These are phyloP conservation scores for Lachnellula subtilissima DNA, from an alignment of 2,329 filamentous ascomycete species.

Conservation along the genomic window DNA sequence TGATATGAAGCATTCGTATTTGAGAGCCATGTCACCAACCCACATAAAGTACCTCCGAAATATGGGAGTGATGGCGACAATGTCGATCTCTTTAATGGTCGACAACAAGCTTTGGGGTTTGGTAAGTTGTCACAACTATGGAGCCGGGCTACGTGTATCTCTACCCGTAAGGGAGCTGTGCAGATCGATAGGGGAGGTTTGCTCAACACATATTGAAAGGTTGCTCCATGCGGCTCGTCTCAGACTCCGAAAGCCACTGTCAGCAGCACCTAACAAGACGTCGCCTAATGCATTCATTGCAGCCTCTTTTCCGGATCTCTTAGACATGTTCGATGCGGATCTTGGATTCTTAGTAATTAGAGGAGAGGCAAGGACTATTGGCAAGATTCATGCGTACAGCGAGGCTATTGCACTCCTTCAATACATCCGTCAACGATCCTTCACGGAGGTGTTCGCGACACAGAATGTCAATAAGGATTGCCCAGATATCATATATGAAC, in stretches of 20 bases:
- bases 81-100: slow-evolving; percentile 86
- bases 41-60: slow-evolving; percentile 80
- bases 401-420: slow-evolving; percentile 21
- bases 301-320: slow-evolving; percentile 16
- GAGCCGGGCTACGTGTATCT: slow-evolving; percentile 75
- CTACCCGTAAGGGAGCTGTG: slow-evolving; percentile 90
- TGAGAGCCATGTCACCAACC: slow-evolving; percentile 83
- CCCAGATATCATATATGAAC: slow-evolving; percentile 10
- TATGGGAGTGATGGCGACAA: slow-evolving; percentile 83
- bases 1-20: slow-evolving; percentile 77
- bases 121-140: slow-evolving; percentile 80
- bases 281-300: slow-evolving; percentile 20
- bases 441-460: slow-evolving; percentile 11
- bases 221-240: slow-evolving; percentile 15
- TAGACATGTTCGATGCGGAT: slow-evolving; percentile 21
- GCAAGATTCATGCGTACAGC: slow-evolving; percentile 17
- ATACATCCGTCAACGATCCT: slow-evolving; percentile 15
- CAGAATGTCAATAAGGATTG: slow-evolving; percentile 18
- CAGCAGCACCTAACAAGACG: slow-evolving; percentile 6
- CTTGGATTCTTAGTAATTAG: slow-evolving; percentile 21
- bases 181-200: slow-evolving; percentile 55
- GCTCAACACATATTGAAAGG: slow-evolving; percentile 20
- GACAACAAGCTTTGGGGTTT: slow-evolving; percentile 81
- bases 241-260: slow-evolving; percentile 14
- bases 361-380: slow-evolving; percentile 21